phyloP scores from a whole-genome alignment of 2,329 filamentous ascomycete species.

The Epichloe gansuensis region DNA sequence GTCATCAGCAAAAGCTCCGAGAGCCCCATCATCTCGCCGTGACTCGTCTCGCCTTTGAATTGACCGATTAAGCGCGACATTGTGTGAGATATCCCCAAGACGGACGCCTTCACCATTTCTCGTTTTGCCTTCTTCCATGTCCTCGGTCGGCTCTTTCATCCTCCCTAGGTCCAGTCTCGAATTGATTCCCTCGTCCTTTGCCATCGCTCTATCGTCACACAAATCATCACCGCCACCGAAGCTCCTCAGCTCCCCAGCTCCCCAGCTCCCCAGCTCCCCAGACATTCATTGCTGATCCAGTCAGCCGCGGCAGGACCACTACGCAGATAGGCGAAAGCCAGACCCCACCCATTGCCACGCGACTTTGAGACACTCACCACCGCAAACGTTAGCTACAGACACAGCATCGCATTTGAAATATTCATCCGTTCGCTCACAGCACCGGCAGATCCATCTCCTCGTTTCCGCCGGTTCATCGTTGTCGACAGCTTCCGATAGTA shows the following conservation, averaged over 20 bases:
- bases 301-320: background rate
- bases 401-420: background rate
- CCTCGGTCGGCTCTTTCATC: conserved; percentile 38
- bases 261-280: background rate
- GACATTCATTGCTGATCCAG: background rate
- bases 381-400: conserved; percentile 4
- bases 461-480: conserved; percentile 5
- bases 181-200: background rate
- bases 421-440: background rate
- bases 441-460: conserved; percentile 6
- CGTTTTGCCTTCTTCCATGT: conserved; percentile 35
- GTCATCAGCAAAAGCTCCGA: conserved; percentile 1
- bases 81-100: conserved; percentile 27
- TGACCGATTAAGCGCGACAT: conserved; percentile 11
- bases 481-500: background rate
- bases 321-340: conserved; percentile 3
- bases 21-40: background rate
- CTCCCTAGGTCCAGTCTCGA: conserved; percentile 30
- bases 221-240: background rate
- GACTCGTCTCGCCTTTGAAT: conserved; percentile 3
- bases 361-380: conserved; percentile 15
- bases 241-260: background rate
- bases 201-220: background rate
- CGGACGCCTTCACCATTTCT: conserved; percentile 35
- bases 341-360: conserved; percentile 14